Evolutionary conservation across 2,329 filamentous ascomycete genomes (phyloP).

Genomic region (Fusarium cicatricum): DNA sequence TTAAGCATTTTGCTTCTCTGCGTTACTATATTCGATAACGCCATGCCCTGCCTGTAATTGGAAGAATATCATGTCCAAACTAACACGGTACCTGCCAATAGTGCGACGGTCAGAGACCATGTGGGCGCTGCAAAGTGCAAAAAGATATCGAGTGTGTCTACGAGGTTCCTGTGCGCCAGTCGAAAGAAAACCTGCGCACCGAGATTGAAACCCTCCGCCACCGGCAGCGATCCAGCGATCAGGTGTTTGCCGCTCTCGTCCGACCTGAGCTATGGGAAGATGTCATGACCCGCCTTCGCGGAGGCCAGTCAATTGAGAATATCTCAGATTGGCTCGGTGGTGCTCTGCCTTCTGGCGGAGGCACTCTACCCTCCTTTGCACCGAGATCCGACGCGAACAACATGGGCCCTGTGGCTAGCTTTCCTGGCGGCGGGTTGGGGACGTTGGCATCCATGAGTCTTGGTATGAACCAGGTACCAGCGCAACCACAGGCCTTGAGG

Average conservation of each 20-base stretch:
- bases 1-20: neutral
- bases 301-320: conserved; percentile 61
- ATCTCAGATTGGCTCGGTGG: conserved; percentile 64
- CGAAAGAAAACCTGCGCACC: conserved; percentile 67
- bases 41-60: neutral
- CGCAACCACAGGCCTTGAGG: conserved; percentile 44
- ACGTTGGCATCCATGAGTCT: conserved; percentile 46
- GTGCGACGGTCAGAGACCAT: conserved; percentile 68
- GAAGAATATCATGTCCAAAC: neutral
- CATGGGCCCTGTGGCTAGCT: conserved; percentile 40
- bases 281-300: conserved; percentile 61
- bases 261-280: conserved; percentile 62
- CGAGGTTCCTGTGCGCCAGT: conserved; percentile 69
- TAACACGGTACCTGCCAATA: conserved; percentile 41
- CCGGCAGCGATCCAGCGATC: conserved; percentile 63
- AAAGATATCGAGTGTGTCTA: conserved; percentile 66
- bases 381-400: conserved; percentile 19
- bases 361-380: conserved; percentile 42
- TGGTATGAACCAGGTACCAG: conserved; percentile 42
- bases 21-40: neutral
- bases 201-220: conserved; percentile 66
- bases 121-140: conserved; percentile 63
- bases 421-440: conserved; percentile 40
- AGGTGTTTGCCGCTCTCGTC: conserved; percentile 62
- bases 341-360: conserved; percentile 44